phyloP scores from a whole-genome alignment of 2,329 filamentous ascomycete species.

The Claviceps pazoutovae region DNA sequence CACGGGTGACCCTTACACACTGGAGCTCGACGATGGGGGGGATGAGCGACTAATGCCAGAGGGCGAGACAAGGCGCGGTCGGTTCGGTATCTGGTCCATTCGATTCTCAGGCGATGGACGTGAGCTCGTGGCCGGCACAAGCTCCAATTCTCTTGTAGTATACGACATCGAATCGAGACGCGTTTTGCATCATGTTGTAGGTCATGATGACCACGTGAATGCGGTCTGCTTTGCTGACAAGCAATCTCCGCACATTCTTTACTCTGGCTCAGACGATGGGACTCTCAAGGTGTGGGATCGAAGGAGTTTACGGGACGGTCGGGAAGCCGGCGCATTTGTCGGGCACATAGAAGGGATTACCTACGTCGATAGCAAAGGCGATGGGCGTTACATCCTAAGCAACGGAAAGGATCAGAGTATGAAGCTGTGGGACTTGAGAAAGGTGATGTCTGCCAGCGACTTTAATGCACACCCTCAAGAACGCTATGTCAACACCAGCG shows the following conservation, averaged over 20 bases:
- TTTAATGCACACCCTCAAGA: constrained; percentile 43
- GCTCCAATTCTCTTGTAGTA: constrained; percentile 64
- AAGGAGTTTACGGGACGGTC: constrained; percentile 74
- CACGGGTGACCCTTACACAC: constrained; percentile 59
- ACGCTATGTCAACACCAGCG: constrained; percentile 36
- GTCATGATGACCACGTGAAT: constrained; percentile 83
- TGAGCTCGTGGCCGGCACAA: constrained; percentile 82
- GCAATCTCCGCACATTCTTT: constrained; percentile 80
- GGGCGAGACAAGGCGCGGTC: constrained; percentile 15
- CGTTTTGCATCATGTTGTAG: constrained; percentile 59
- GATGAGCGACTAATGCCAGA: constrained; percentile 8
- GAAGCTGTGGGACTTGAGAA: constrained; percentile 91
- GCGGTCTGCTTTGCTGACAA: constrained; percentile 92
- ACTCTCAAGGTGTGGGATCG: constrained; percentile 95
- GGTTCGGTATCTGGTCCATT: constrained; percentile 70
- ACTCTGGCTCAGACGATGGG: constrained; percentile 88
- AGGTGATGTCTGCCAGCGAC: constrained; percentile 63
- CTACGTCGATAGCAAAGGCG: constrained; percentile 56
- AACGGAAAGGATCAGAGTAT: constrained; percentile 95
- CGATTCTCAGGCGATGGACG: constrained; percentile 85
- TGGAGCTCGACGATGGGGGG: constrained; percentile 45
- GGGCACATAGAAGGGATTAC: constrained; percentile 54
- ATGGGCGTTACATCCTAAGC: constrained; percentile 70
- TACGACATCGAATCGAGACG: constrained; percentile 79
- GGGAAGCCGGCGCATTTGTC: constrained; percentile 53